phyloP scores from a whole-genome alignment of 768 basidiomycete species.

The Pisolithus sp. region DNA sequence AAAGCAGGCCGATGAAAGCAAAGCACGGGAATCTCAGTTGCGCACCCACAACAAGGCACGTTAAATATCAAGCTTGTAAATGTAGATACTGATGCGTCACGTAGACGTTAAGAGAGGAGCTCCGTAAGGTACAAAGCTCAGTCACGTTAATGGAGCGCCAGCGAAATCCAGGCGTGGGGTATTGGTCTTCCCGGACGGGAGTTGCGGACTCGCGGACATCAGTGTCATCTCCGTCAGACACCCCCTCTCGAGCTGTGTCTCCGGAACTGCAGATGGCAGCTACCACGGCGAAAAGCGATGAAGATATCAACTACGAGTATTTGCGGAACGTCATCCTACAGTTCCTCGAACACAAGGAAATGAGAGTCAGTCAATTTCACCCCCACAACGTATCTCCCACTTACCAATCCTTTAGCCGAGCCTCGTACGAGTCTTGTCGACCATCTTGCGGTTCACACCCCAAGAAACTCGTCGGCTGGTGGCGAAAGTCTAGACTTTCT shows the following conservation, averaged over 20 bases:
- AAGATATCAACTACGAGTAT: slow-evolving; percentile 94
- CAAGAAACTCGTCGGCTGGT: slow-evolving; percentile 87
- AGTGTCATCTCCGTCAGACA: slow-evolving; percentile 38
- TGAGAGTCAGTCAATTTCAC: slow-evolving; percentile 63
- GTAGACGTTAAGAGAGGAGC: slow-evolving; percentile 85
- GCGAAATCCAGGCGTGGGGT: slow-evolving; percentile 90
- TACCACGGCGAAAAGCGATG: slow-evolving; percentile 48
- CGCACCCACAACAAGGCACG: slow-evolving; percentile 73
- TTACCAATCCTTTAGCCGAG: slow-evolving; percentile 53
- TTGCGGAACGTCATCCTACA: slow-evolving; percentile 93
- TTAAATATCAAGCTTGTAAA: background rate
- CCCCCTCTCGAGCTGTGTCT: slow-evolving; percentile 28
- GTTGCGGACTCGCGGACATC: slow-evolving; percentile 29
- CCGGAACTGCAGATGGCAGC: slow-evolving; percentile 31
- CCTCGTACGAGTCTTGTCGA: slow-evolving; percentile 85
- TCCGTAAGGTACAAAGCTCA: slow-evolving; percentile 93
- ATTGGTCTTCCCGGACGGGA: slow-evolving; percentile 61
- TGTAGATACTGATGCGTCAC: slow-evolving; percentile 5
- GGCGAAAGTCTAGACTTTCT: slow-evolving; percentile 60
- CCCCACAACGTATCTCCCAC: background rate
- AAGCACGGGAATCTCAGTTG: slow-evolving; percentile 61
- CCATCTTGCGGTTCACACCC: slow-evolving; percentile 90
- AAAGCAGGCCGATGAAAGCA: slow-evolving; percentile 67
- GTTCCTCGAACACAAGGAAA: slow-evolving; percentile 97
- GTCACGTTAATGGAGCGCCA: slow-evolving; percentile 85